A percentile compares a stretch with the other conserved stretches of the same genome.
Evolutionary conservation across 106 monocot species (phyloP).

Genomic region (Acanthochlamys bracteata): DNA sequence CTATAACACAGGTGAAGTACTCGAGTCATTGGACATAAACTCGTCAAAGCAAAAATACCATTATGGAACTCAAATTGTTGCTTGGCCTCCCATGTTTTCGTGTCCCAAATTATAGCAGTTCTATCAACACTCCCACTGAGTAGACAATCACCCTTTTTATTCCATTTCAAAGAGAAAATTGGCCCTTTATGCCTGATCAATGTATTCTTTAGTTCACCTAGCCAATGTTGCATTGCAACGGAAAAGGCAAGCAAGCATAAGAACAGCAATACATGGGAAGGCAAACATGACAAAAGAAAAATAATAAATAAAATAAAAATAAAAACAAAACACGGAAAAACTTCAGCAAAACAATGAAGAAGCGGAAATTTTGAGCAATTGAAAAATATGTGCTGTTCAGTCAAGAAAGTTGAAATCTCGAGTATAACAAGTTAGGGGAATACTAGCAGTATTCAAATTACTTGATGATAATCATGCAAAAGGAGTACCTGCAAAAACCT

Average conservation of each 20-base stretch:
- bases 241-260: neutral
- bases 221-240: neutral
- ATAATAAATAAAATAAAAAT: too few relatives aligned
- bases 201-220: slow-evolving; percentile 87
- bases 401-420: too few relatives aligned
- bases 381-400: too few relatives aligned
- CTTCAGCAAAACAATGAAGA: too few relatives aligned
- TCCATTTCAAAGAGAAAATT: slow-evolving; percentile 98
- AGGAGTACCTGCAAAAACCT: too few relatives aligned
- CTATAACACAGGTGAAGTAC: neutral
- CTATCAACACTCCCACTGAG: slow-evolving; percentile 98
- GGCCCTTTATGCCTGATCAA: slow-evolving; percentile 92
- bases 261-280: neutral
- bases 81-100: slow-evolving; percentile 85
- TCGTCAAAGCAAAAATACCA: slow-evolving; percentile 26
- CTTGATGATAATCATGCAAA: too few relatives aligned
- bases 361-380: too few relatives aligned
- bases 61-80: slow-evolving; percentile 99
- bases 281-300: too few relatives aligned
- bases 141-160: slow-evolving; percentile 94
- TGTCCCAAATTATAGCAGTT: slow-evolving; percentile 98
- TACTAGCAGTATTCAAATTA: too few relatives aligned
- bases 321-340: too few relatives aligned
- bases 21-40: neutral
- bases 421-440: too few relatives aligned